These are phyloP conservation scores for Candida taoyuanica DNA, from an alignment of 805 yeast species.

Conservation along the genomic window DNA sequence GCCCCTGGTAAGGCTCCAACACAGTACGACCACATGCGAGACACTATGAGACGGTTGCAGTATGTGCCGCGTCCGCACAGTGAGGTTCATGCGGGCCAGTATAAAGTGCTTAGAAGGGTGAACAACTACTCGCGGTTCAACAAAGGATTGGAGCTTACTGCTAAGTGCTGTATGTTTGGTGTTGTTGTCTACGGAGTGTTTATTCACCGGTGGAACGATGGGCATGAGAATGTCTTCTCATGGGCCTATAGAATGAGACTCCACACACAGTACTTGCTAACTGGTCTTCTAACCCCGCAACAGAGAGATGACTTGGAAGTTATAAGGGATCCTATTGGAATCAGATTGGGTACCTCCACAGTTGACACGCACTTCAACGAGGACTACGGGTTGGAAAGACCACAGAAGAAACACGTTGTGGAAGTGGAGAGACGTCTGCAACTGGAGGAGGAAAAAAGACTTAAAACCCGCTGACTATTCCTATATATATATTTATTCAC, in stretches of 20 bases:
- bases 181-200: constrained; percentile 58
- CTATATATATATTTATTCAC: constrained; percentile 3
- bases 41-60: constrained; percentile 67
- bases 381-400: constrained; percentile 53
- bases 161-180: constrained; percentile 44
- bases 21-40: constrained; percentile 62
- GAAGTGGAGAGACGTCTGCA: constrained; percentile 72
- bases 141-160: constrained; percentile 56
- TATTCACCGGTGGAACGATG: constrained; percentile 82
- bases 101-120: constrained; percentile 60
- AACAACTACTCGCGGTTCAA: constrained; percentile 49
- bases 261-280: constrained; percentile 44
- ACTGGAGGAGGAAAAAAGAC: constrained; percentile 53
- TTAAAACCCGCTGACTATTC: background rate
- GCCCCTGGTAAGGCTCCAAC: constrained; percentile 62
- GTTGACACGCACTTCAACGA: constrained; percentile 30
- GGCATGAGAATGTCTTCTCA: constrained; percentile 69
- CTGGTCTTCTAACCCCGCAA: constrained; percentile 50
- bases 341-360: constrained; percentile 30
- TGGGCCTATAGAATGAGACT: constrained; percentile 62
- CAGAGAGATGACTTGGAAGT: constrained; percentile 56
- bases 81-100: constrained; percentile 73
- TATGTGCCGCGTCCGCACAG: constrained; percentile 77
- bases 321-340: constrained; percentile 32
- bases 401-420: constrained; percentile 63